Evolutionary conservation across 495 filamentous ascomycete genomes (phyloP), one percentile per base, ranked within the genome.

Genomic region (Aspergillus sclerotioniger): DNA sequence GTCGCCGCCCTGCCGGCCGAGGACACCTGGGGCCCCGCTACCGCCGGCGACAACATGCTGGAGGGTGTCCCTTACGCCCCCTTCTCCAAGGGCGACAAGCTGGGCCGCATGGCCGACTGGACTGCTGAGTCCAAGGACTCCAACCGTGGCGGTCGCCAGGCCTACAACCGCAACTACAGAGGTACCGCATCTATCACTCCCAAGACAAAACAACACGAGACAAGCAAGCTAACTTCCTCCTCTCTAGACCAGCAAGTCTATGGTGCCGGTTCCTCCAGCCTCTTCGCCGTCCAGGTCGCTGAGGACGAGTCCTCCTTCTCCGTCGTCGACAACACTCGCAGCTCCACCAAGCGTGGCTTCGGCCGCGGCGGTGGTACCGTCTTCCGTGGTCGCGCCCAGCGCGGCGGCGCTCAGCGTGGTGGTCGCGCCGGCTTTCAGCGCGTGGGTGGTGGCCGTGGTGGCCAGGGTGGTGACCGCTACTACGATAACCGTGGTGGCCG

Each of bases 61-160:
- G 85, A 92, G 66, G 94, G 95, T 68, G 92, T 98, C 32, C 94
- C 94, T 4, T 98, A 96, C 63, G 93, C 93, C 49, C 93, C 95
- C 46, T 98, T 92, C 78, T 96, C 92, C 58, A 98, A 98, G 80
- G 91, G 91, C 64, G 94, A 98, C 80, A 98, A 98, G 81, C 79
- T 98, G 28, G 94, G 95, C 53, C 91, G 94, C 62, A 98, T 98
- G 94, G 94, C 94, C 17, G 94, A 98, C 76, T 98, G 95, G 95
- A 96, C 92, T 9, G 70, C 87, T n/a, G 94, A 96, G 62, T 85
- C 89, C 62, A 97, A 96, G 76, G 92, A 96, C 61, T 76, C 87
- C 58, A 85, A 91, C 57, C 80, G 92, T 48, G 87, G 87, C 47
- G 89, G 91, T 50, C 77, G 94, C 66, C 87, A 90, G 67, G 88